These are phyloP conservation scores for Arachis hypogaea DNA, from an alignment of 306 rosid species.

Conservation along the genomic window DNA sequence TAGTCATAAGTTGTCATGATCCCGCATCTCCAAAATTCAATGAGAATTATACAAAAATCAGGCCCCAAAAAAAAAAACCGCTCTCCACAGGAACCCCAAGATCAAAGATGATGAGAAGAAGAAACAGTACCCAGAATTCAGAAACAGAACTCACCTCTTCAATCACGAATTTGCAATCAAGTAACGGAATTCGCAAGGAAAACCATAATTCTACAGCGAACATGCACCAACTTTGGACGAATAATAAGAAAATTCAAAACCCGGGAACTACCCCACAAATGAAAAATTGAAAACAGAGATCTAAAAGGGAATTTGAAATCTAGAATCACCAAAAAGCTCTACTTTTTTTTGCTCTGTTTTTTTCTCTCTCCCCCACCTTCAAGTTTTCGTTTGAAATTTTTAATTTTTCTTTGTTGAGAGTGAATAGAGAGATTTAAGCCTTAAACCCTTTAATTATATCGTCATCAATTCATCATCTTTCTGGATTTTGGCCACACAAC, in stretches of 20 bases:
- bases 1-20: neutral
- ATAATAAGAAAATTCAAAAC: neutral
- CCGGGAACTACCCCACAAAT: constrained; percentile 25
- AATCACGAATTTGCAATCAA: constrained; percentile 33
- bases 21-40: constrained; percentile 28
- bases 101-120: constrained; percentile 31
- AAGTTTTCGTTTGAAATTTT: constrained; percentile 3
- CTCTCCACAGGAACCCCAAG: constrained; percentile 21
- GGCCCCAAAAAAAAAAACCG: neutral
- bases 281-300: constrained; percentile 38
- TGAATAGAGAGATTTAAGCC: constrained; percentile 1
- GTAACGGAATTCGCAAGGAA: constrained; percentile 38
- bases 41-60: constrained; percentile 30
- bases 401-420: neutral
- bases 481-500: constrained; percentile 58
- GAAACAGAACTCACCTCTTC: constrained; percentile 34
- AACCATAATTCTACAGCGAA: constrained; percentile 12
- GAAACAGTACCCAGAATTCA: constrained; percentile 35
- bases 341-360: neutral
- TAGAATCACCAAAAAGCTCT: constrained; percentile 18
- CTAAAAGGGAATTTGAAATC: constrained; percentile 39
- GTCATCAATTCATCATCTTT: neutral
- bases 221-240: constrained; percentile 5
- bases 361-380: neutral
- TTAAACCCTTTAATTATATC: neutral